Conservation (phyloP, 768 basidiomycete species). For the Mycena rebaudengoi region DNA sequence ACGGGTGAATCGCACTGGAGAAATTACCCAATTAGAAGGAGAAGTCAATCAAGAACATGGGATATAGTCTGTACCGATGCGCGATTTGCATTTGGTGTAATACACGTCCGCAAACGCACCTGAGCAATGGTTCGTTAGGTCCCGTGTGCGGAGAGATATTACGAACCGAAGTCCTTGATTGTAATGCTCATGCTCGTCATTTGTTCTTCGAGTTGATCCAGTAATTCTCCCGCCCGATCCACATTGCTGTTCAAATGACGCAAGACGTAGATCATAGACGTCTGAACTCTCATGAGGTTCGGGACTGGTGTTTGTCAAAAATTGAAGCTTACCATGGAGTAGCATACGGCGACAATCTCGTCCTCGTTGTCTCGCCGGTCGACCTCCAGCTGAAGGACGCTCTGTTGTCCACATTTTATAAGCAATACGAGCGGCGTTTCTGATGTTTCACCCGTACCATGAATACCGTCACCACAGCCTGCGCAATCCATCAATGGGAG, state of each 20-base stretch:
- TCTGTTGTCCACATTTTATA: no score
- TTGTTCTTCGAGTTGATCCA: not conserved
- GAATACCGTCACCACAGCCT: not conserved
- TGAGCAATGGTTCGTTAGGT: not conserved
- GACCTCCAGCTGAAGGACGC: constrained; percentile 10
- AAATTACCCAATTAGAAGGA: no score
- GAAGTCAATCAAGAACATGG: not conserved
- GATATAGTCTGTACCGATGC: not conserved
- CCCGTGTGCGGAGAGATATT: not conserved
- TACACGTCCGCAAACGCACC: constrained; percentile 13
- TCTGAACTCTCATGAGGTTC: not conserved
- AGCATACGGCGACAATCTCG: constrained; percentile 17
- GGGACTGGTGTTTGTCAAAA: not conserved
- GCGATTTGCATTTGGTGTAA: constrained; percentile 14
- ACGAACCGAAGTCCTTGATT: constrained; percentile 19
- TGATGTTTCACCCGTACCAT: not conserved
- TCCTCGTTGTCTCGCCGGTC: constrained; percentile 2
- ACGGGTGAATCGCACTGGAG: not conserved
- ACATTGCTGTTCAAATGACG: not conserved
- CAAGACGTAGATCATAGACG: constrained; percentile 11
- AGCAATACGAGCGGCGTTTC: not conserved
- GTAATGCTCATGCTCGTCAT: not conserved
- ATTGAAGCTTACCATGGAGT: constrained; percentile 10
- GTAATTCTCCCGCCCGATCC: not conserved
- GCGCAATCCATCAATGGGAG: not conserved